Base-by-base conservation (phyloP, 202 grass and related monocot genomes). In the Setaria viridis region DNA sequence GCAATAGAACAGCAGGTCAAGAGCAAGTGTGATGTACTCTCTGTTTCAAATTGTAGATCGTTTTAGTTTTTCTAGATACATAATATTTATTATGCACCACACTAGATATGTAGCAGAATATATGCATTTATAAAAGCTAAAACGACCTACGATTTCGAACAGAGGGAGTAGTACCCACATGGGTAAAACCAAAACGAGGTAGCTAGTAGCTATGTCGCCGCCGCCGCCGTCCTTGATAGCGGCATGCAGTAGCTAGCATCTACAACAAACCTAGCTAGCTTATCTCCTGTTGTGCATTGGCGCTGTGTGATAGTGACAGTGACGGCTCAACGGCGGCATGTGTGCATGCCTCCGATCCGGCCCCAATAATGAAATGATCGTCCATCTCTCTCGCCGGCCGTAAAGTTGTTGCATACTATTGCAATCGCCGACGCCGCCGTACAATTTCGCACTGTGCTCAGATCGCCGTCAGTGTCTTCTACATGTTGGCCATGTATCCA, bases 241-340 rank as follows among this genome's bases (percentile, higher is more conserved):
- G 25, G 25, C 25, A 25, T 25, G 25, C 25, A 25, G 25, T 25
- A 25, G 25, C 25, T 25, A 25, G 25, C 25, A 25, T 25, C 25
- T 25, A 25, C 25, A 25, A 25, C 25, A 25, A 25, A 25, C 25
- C 25, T 25, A 25, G 25, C 25, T 25, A 25, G 62, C 62, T 65
- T 66, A 66, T 66, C 63, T 66, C 63, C 63, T 66, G 63, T 66
- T 65, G 62, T 16, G 32, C 13, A 14, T 14, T 17, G 63, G 63
- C 33, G 14, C 14, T 60, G 8, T 20, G 42, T 66, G 63, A 19
- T 39, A 39, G 33, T 17, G 63, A 66, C 63, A 66, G 63, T 5
- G 63, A 66, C 39, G 9, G 53, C 86, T 82, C 85, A 82, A 70
- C 85, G 53, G 37, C 85, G 53, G 37, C 66, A 41, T 11, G 33